These are phyloP conservation scores for Aspergillus amoenus DNA, from an alignment of 2,329 filamentous ascomycete species.

Conservation along the genomic window DNA sequence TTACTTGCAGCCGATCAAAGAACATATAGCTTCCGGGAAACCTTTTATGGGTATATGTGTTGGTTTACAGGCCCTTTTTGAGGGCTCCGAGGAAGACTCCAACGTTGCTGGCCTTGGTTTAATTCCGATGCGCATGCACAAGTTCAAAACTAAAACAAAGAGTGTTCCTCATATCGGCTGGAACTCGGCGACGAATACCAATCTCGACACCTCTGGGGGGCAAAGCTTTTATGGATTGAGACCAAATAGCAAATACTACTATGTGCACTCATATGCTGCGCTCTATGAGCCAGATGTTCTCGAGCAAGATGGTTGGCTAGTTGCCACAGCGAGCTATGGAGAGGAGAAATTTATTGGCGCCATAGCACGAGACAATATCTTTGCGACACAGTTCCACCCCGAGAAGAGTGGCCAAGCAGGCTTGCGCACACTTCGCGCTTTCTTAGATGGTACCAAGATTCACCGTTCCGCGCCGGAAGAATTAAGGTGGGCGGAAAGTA, in stretches of 20 bases:
- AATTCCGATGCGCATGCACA: conserved; percentile 68
- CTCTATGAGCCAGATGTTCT: conserved; percentile 72
- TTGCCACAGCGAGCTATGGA: conserved; percentile 89
- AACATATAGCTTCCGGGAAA: conserved; percentile 86
- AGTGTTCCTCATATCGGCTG: conserved; percentile 98
- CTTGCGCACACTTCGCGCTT: conserved; percentile 77
- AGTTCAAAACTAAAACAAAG: conserved; percentile 76
- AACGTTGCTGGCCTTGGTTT: conserved; percentile 71
- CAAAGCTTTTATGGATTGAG: conserved; percentile 74
- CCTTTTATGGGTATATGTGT: conserved; percentile 98
- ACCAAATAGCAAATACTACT: conserved; percentile 92
- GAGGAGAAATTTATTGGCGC: conserved; percentile 89
- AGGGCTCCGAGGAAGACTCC: conserved; percentile 77
- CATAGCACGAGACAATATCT: conserved; percentile 77
- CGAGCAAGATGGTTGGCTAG: conserved; percentile 80
- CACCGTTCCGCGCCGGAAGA: conserved; percentile 49
- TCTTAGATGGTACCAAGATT: conserved; percentile 70
- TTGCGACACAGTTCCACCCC: conserved; percentile 95
- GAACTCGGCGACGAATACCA: conserved; percentile 74
- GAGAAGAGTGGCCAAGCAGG: conserved; percentile 95
- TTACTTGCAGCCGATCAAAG: conserved; percentile 77
- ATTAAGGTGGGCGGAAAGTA: conserved; percentile 20
- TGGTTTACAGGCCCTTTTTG: conserved; percentile 85
- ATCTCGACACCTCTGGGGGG: conserved; percentile 39
- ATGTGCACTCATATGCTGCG: conserved; percentile 91